These are phyloP conservation scores for Psilocybe cubensis DNA, from an alignment of 768 basidiomycete genomes.

Conservation along the genomic window DNA sequence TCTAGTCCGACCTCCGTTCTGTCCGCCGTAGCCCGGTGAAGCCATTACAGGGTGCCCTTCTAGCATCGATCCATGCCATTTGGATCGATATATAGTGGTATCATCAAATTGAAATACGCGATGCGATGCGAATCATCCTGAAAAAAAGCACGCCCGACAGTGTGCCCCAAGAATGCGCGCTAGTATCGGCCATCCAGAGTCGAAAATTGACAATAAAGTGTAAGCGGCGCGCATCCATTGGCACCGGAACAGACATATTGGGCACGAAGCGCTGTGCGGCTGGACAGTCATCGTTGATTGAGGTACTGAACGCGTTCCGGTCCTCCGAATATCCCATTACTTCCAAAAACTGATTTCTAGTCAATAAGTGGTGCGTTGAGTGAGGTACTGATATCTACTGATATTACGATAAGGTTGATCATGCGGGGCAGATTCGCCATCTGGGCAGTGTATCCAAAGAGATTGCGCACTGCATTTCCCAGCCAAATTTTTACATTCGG, in stretches of 20 bases:
- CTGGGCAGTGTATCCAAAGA: not conserved
- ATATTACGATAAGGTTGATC: not conserved
- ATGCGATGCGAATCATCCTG: not conserved
- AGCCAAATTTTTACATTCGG: not conserved
- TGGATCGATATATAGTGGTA: too few relatives aligned
- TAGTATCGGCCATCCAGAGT: not conserved
- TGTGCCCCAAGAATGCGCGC: not conserved
- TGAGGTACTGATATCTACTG: not conserved
- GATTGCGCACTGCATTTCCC: too few relatives aligned
- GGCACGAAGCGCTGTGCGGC: not conserved
- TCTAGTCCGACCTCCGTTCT: not conserved
- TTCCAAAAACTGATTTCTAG: not conserved
- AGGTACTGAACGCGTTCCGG: not conserved
- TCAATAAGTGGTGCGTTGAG: not conserved
- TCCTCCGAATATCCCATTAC: not conserved
- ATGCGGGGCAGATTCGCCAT: not conserved
- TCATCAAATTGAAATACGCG: not conserved
- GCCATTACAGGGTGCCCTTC: not conserved
- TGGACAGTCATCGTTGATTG: not conserved
- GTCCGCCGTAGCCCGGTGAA: not conserved
- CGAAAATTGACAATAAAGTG: not conserved
- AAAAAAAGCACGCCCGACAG: not conserved
- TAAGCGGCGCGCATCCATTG: not conserved
- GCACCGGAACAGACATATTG: not conserved
- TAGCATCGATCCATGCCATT: not conserved